phyloP scores from a whole-genome alignment of 2,329 filamentous ascomycete genomes.

The Mariannaea elegans region DNA sequence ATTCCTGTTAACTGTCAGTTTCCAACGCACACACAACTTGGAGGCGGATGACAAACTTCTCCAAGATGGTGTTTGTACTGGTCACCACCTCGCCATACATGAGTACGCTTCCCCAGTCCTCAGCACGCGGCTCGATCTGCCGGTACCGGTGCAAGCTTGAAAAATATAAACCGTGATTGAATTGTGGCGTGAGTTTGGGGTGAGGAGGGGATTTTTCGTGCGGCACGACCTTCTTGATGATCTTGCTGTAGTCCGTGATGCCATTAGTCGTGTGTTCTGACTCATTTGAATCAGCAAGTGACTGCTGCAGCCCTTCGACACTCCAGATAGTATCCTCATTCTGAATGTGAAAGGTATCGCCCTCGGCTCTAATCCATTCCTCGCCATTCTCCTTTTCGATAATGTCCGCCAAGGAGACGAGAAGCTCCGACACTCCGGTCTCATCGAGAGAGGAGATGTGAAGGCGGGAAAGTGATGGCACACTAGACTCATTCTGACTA shows the following conservation, averaged over 20 bases:
- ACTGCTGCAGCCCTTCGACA: constrained; percentile 62
- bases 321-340: constrained; percentile 70
- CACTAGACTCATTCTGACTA: constrained; percentile 71
- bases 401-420: constrained; percentile 73
- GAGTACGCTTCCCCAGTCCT: constrained; percentile 78
- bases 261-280: constrained; percentile 49
- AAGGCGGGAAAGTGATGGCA: constrained; percentile 82
- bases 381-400: constrained; percentile 72
- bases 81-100: constrained; percentile 93
- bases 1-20: constrained; percentile 65
- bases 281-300: constrained; percentile 51
- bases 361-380: constrained; percentile 80
- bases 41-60: constrained; percentile 67
- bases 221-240: constrained; percentile 77
- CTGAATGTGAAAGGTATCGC: constrained; percentile 83
- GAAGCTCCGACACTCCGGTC: constrained; percentile 71
- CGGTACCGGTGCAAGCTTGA: constrained; percentile 75
- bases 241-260: constrained; percentile 76
- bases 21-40: accelerated
- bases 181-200: constrained; percentile 80
- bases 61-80: constrained; percentile 91
- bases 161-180: constrained; percentile 85
- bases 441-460: constrained; percentile 79
- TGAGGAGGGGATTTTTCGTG: constrained; percentile 76
- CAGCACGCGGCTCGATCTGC: constrained; percentile 60